These are phyloP conservation scores for Podila clonocystis DNA, from an alignment of 192 early-diverging fungal species.

Conservation along the genomic window DNA sequence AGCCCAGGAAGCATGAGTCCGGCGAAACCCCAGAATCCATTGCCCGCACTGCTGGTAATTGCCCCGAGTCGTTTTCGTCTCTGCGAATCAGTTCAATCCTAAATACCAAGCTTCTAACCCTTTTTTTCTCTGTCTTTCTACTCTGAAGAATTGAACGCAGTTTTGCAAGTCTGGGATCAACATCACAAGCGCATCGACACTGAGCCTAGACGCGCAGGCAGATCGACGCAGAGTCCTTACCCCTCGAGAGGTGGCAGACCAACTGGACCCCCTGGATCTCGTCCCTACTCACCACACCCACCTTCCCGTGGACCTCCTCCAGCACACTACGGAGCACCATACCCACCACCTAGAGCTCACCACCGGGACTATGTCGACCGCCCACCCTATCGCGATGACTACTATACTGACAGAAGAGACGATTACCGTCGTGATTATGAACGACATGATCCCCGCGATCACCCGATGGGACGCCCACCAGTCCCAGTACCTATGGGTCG, in stretches of 20 bases:
- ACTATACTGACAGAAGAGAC: slow-evolving; percentile 55
- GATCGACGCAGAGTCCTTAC: slow-evolving; percentile 29
- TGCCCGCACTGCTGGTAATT: slow-evolving; percentile 21
- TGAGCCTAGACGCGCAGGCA: slow-evolving; percentile 34
- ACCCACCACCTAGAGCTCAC: slow-evolving; percentile 35
- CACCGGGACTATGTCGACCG: slow-evolving; percentile 54
- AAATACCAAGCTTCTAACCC: neutral
- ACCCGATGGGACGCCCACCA: slow-evolving; percentile 20
- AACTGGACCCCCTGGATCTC: slow-evolving; percentile 23
- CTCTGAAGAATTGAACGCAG: slow-evolving; percentile 22
- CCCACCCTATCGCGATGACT: slow-evolving; percentile 51
- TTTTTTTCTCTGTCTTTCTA: neutral
- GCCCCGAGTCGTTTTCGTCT: neutral
- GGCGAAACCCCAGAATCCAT: slow-evolving; percentile 28
- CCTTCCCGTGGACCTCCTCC: slow-evolving; percentile 30
- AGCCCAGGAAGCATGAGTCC: slow-evolving; percentile 32
- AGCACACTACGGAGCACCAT: slow-evolving; percentile 19
- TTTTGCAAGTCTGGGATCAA: slow-evolving; percentile 35
- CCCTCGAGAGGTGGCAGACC: slow-evolving; percentile 24
- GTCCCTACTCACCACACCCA: slow-evolving; percentile 19
- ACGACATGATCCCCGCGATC: slow-evolving; percentile 39
- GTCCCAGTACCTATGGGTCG: slow-evolving; percentile 34
- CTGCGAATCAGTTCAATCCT: neutral
- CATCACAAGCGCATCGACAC: slow-evolving; percentile 33
- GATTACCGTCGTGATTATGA: slow-evolving; percentile 55